Evolutionary conservation across 345 rosid species (phyloP), one percentile per base, ranked within the genome.

Genomic region (Gossypium stocksii): DNA sequence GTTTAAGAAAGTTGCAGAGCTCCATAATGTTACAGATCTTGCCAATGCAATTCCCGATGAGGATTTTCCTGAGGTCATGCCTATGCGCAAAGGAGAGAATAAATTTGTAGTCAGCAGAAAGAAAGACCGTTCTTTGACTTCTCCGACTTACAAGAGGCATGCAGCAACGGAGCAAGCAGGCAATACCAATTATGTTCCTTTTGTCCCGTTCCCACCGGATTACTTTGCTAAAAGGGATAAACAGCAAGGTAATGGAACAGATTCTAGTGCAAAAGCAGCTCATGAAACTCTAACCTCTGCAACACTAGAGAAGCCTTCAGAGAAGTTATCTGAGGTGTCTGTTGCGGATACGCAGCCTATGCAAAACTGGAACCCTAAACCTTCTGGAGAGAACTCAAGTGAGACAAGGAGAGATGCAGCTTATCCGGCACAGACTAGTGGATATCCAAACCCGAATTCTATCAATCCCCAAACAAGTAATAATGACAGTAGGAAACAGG

Each of bases 131-230:
- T 83, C 92, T 70, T 84, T 89, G 80, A 87, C 89, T 70, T 84
- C 95, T 81, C 97, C 95, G 13, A 76, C 73, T 69, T 86, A 88
- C 87, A 91, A 87, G 89, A 89, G 91, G 71, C 84, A 56, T 0
- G 73, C 74, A 41, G 87, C 90, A 22, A 78, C 72, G 54, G 94
- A 89, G 76, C 90, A 84, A 83, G 80, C 89, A n/a, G 82, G 77
- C 69, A 85, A 83, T 65, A 73, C 86, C 66, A 86, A 87, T 78
- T 87, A 80, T 66, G 90, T 86, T 38, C 97, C 97, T 25, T 94
- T 90, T 74, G 97, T 91, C 46, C 93, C 97, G 15, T 89, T 94
- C 80, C 94, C 98, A 62, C 87, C 96, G 20, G 89, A 81, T 60
- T 89, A 92, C 81, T 89, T 94, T 56, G 85, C 97, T 46, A 88